Evolutionary conservation across 768 basidiomycete species (phyloP), one percentile per base, ranked within the genome.

Genomic region (Mycena vitilis): DNA sequence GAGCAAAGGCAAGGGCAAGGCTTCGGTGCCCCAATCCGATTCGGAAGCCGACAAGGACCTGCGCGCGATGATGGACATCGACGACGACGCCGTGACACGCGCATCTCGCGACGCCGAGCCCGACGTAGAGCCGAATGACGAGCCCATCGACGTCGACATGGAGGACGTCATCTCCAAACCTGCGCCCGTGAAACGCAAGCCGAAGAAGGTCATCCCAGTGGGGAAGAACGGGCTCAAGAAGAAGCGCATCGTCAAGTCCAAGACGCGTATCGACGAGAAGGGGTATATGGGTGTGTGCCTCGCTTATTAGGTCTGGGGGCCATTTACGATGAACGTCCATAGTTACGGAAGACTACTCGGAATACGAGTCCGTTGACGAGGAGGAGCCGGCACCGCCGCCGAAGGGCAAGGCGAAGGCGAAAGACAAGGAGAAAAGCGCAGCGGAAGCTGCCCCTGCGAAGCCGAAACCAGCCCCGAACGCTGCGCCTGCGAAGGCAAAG

Each of bases 261-360:
- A 86, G 69, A 85, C 75, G 70, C 82, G 75, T 18, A 78, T 83
- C 30, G 90, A 91, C 69, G 87, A 81, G 0, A 90, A 92, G 76
- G 94, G 94, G 10, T 94, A 93, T 70, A 89, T 87, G 78, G 85
- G 93, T 94, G 75, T 61, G 86, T 80, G 18, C 44, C 65, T 63
- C 15, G 36, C 11, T 60, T 56, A 6, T 40, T 20, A 10, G 10
- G 34, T 38, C 13, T 16, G 34, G 8, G 10, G 22, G 9, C 47
- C 30, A 60, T 61, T 61, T 9, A 16, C 15, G 15, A 11, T 40
- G 30, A 25, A 20, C 15, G 38, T 42, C 2, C 59, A 0, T 70
- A 95, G 94, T 87, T 18, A 90, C 85, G 44, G 90, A 93, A 75
- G 94, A 95, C 75, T 91, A 92, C 75, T 92, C 92, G 9, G 88